Conservation (phyloP, 495 filamentous ascomycete species). For the Pyrenopolyporus hunteri region DNA sequence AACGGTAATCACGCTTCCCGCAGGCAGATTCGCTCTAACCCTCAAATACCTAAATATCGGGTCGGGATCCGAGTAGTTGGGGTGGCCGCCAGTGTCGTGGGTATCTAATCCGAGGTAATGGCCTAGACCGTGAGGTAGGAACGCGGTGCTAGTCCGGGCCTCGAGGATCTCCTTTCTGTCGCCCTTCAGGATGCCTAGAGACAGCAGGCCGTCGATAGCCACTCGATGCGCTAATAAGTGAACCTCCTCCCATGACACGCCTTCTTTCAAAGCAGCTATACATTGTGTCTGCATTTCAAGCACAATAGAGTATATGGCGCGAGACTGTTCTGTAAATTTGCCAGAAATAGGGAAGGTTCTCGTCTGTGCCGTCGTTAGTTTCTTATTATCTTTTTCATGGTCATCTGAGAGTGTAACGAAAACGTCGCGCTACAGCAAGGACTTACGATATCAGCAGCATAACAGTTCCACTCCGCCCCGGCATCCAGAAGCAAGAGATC, state of each 20-base stretch:
- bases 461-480: constrained; percentile 78
- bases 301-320: constrained; percentile 84
- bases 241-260: constrained; percentile 83
- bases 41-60: constrained; percentile 84
- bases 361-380: constrained; percentile 54
- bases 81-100: constrained; percentile 87
- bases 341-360: constrained; percentile 83
- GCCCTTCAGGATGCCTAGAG: constrained; percentile 76
- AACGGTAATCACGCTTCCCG: constrained; percentile 82
- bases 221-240: constrained; percentile 79
- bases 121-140: constrained; percentile 91
- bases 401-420: not conserved
- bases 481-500: constrained; percentile 83
- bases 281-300: constrained; percentile 81
- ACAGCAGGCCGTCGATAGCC: constrained; percentile 78
- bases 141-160: constrained; percentile 77
- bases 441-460: constrained; percentile 77
- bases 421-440: not conserved
- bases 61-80: constrained; percentile 84
- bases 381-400: not conserved
- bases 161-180: constrained; percentile 73
- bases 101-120: constrained; percentile 96
- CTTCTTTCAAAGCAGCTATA: constrained; percentile 74
- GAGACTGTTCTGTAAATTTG: constrained; percentile 72
- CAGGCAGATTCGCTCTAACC: constrained; percentile 76